Evolutionary conservation across 2,329 filamentous ascomycete species (phyloP), one percentile per base, ranked within the genome.

Genomic region (Bipolaris victoriae): DNA sequence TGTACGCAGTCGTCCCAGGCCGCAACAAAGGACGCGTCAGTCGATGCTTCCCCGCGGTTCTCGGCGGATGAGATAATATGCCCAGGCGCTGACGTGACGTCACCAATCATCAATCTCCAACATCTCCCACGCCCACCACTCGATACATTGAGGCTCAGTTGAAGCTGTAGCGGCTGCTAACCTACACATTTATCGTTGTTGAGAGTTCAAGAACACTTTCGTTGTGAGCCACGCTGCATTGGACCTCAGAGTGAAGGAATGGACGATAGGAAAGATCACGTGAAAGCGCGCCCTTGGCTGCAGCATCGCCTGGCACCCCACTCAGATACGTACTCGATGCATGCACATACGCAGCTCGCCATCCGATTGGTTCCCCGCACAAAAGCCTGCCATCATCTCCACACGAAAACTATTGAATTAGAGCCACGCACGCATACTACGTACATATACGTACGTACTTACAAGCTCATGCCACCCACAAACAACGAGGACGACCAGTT

Each of bases 1-100:
- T 57, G 45, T 39, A 39, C 53, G 60, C 49, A 56, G 51, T 18
- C 29, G 24, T 11, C 6, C 33, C 43, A 67, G 59, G 61, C 61
- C 60, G 36, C 60, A 43, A 56, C 26, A 29, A 35, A 45, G 57
- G 49, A 64, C 62, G 60, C 60, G 62, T 64, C 55, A 55, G 55
- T 54, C 50, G 4, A 49, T 49, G 15, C 33, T 54, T 54, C 55
- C 55, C 55, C 55, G 55, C 55, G 45, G 53, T 35, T 45, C 33
- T 37, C 37, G 45, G 26, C 13, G 50, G 57, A 51, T 49, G 44
- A 37, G 29, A 55, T 44, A 29, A 52, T 46, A 45, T 31, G 36
- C 49, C 47, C 18, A 52, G 29, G 47, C 49, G 31, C 57, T 44
- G 52, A 45, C 48, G 36, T 43, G 36, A 43, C 47, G 50, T 47